Base-by-base conservation (phyloP, 345 rosid genomes). In the Acer saccharum region DNA sequence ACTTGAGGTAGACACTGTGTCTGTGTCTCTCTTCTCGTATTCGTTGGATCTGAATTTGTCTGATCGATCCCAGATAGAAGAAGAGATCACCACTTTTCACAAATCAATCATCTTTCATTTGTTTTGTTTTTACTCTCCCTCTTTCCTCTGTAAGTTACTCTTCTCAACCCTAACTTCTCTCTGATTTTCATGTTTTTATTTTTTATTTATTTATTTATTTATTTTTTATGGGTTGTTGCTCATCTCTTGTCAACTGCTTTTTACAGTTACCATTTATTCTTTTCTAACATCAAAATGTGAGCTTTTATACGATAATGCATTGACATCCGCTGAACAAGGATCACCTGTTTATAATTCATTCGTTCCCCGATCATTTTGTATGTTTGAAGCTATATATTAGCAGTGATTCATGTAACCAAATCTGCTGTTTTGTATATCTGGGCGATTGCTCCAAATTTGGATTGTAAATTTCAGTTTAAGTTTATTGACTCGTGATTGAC, bases 81-180 rank as follows among this genome's bases (percentile, higher is more conserved):
- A 58, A 25, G 20, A 61, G 76, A 61, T 60, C 55, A 11, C 14
- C 35, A 50, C 61, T 69, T 16, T 54, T 16, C 23, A 13, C 29
- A n/a, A 39, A 39, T 69, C 20, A 23, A 2, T 68, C 27, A 10
- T 68, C 8, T n/a, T 43, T 68, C 13, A 8, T 55, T 48, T 48
- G 27, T 44, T 10, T 20, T 14, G n/a, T 54, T 13, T 13, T 4
- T 21, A 60, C 27, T 17, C 63, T 23, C 29, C 27, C 23, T 43
- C 55, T 73, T 62, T 43, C 41, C 48, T 41, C 43, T 73, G 69
- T 73, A 62, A 74, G 77, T 63, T 74, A 18, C 18, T 27, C 29
- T 64, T 74, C 46, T 52, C 46, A 27, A 74, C 48, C 69, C 77
- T 72, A 44, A 73, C 39, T 54, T 2, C 13, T 25, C 29, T 50